phyloP scores from a whole-genome alignment of 1,284 basidiomycete genomes.

The Pascua sp. region DNA sequence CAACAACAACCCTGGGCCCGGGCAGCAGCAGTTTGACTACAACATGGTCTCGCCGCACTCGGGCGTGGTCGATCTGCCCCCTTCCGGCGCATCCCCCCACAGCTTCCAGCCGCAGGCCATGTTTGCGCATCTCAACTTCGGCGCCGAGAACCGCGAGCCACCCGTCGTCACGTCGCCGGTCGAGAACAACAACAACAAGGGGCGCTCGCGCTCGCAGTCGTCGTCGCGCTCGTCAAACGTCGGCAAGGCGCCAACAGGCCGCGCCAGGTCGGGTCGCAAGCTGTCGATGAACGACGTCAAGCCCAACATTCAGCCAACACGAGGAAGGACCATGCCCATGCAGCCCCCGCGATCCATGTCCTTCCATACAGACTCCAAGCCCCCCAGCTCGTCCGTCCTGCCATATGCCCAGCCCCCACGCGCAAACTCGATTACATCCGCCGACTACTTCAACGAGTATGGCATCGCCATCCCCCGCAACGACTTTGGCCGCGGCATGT shows the following conservation, averaged over 20 bases:
- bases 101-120: slow-evolving; percentile 30
- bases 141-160: slow-evolving; percentile 35
- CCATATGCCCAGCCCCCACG: slow-evolving; percentile 9
- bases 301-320: slow-evolving; percentile 15
- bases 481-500: slow-evolving; percentile 12
- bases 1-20: slow-evolving; percentile 6
- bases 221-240: slow-evolving; percentile 30
- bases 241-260: slow-evolving; percentile 31
- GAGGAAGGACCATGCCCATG: slow-evolving; percentile 15
- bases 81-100: slow-evolving; percentile 17
- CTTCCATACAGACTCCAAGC: slow-evolving; percentile 19
- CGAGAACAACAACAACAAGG: slow-evolving; percentile 1
- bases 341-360: slow-evolving; percentile 20
- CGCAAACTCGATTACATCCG: slow-evolving; percentile 13
- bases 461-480: slow-evolving; percentile 31
- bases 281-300: slow-evolving; percentile 39
- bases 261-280: slow-evolving; percentile 29
- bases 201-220: slow-evolving; percentile 35
- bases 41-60: slow-evolving; percentile 32
- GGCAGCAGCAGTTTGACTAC: slow-evolving; percentile 28
- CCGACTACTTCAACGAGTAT: slow-evolving; percentile 18
- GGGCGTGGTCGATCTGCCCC: slow-evolving; percentile 14
- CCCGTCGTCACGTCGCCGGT: slow-evolving; percentile 20
- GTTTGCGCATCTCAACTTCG: slow-evolving; percentile 34
- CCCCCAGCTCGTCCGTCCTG: slow-evolving; percentile 1